phyloP scores from a whole-genome alignment of 139 green algal genomes.

The Pedinophyceae sp. region DNA sequence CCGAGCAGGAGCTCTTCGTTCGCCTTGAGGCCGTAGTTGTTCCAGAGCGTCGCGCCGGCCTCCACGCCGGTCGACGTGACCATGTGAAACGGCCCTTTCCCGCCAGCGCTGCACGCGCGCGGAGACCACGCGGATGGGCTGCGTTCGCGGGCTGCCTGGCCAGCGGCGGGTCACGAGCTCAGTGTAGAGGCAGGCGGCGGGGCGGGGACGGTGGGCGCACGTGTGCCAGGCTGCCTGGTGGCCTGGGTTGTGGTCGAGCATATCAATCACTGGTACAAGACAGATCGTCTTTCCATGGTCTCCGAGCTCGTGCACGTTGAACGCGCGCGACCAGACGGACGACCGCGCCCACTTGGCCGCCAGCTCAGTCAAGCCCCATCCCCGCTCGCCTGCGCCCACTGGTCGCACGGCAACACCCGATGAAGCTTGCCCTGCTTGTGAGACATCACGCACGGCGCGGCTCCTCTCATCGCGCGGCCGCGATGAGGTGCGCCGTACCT shows the following conservation, averaged over 20 bases:
- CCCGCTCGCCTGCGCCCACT: neutral
- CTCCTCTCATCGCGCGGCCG: neutral
- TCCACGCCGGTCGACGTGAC: constrained; percentile 5
- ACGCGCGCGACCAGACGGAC: constrained; percentile 35
- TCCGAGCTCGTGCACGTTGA: constrained; percentile 22
- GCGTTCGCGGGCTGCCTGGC: no score
- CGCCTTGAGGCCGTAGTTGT: constrained; percentile 36
- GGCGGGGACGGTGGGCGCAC: constrained; percentile 7
- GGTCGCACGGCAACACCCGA: neutral
- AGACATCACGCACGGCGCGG: neutral
- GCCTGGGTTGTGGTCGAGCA: constrained; percentile 29
- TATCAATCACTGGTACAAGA: constrained; percentile 27
- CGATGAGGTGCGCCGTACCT: neutral
- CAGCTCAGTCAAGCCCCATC: constrained; percentile 14
- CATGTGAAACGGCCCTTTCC: constrained; percentile 27
- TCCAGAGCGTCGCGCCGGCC: constrained; percentile 16
- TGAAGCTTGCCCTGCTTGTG: neutral
- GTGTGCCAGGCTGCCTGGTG: constrained; percentile 31
- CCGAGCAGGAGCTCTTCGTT: constrained; percentile 36
- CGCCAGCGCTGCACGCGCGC: no score
- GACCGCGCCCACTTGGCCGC: constrained; percentile 24
- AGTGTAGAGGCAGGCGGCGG: neutral
- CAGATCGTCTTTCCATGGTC: neutral
- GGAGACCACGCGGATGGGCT: no score
- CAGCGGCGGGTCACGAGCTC: neutral